Evolutionary conservation across 352 stramenopile genomes (phyloP), one percentile per base, ranked within the genome.

Genomic region (Globisporangium viniferum): DNA sequence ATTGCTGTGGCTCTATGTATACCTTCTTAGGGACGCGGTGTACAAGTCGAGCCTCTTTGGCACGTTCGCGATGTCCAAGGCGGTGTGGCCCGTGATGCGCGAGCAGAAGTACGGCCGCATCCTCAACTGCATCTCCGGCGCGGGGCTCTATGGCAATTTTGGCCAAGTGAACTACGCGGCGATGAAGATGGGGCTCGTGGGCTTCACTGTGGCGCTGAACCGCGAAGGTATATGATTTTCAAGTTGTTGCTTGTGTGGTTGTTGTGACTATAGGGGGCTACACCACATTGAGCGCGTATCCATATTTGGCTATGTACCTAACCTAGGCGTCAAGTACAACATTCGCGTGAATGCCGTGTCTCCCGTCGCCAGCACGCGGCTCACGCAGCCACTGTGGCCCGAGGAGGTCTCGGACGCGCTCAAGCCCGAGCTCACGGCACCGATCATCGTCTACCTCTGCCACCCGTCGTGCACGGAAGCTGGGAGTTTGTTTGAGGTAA

Each of bases 331-430:
- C 39, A 74, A 78, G 48, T 68, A 76, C 27, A 95, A 95, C 78
- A 95, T 97, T 74, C 90, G 93, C 73, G 86, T 94, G 59, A 97
- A 97, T 81, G 83, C 92, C 48, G 88, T 97, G 9, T 84, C 89
- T 3, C 90, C 91, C 3, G 87, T 88, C 22, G 90, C 91, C 31
- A 89, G 88, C 49, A 95, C 88, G 58, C 84, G 86, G 73, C 97
- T 97, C 89, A 97, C 91, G 33, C 87, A 81, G 35, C 90, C 81
- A 5, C 64, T 97, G 57, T 92, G 97, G 81, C 90, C 86, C 7
- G 72, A 86, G 24, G 90, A 96, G 54, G 73, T 95, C 35, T 82
- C 96, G 59, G 75, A 90, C 29, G 82, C 84, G 60, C 93, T 89
- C 80, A 94, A 93, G 77, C 91, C 90, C 8, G 91, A 97, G 70